Conservation (phyloP, 2,329 filamentous ascomycete genomes). For the Fusarium austroafricanum region DNA sequence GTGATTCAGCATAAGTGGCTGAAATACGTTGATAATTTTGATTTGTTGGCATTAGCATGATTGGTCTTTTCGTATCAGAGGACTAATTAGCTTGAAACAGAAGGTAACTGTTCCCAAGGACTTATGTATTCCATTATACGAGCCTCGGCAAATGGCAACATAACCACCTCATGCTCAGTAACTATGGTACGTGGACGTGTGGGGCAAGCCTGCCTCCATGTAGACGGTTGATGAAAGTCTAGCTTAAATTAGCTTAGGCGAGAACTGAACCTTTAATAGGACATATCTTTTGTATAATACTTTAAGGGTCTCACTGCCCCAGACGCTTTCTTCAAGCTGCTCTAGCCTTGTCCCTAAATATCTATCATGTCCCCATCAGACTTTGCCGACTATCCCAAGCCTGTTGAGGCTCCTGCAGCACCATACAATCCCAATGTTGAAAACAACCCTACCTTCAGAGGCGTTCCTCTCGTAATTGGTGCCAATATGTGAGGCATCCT, state of each 20-base stretch:
- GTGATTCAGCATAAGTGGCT: too few relatives aligned
- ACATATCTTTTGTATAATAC: neutral
- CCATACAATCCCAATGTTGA: slow-evolving; percentile 55
- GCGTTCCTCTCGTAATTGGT: slow-evolving; percentile 70
- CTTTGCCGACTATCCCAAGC: slow-evolving; percentile 59
- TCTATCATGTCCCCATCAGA: slow-evolving; percentile 44
- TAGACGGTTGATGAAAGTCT: too few relatives aligned
- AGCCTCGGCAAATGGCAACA: slow-evolving; percentile 18
- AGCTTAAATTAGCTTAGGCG: neutral
- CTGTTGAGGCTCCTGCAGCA: slow-evolving; percentile 51
- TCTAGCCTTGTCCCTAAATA: neutral
- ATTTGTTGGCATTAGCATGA: neutral
- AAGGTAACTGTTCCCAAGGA: too few relatives aligned
- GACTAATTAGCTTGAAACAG: too few relatives aligned
- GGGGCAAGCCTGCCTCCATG: neutral
- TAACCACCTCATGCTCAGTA: neutral
- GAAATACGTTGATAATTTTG: too few relatives aligned
- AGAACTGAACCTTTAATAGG: neutral
- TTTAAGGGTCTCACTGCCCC: neutral
- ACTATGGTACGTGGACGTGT: neutral
- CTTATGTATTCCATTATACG: neutral
- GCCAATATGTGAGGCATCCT: slow-evolving; percentile 65
- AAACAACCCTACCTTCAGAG: slow-evolving; percentile 77
- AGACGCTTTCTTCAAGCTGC: neutral
- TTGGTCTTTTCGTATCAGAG: neutral